Percentiles rank a stretch among this genome's conserved stretches.
Conservation (phyloP, 192 early-diverging fungal genomes). For the Coemansia sp. region DNA sequence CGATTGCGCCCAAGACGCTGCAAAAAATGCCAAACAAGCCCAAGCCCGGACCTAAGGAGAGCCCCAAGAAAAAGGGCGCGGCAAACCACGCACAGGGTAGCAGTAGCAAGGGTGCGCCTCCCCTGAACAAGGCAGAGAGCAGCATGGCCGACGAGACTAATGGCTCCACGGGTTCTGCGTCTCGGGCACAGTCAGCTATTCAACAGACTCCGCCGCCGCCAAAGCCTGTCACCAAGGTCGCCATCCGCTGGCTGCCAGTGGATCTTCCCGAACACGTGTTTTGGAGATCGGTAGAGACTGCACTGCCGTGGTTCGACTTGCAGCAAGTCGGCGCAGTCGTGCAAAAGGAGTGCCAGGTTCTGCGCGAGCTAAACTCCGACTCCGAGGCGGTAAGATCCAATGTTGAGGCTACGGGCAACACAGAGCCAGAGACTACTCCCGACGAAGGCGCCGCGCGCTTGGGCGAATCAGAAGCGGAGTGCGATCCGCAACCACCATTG, state of each 20-base stretch:
- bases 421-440: background rate
- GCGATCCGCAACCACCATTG: background rate
- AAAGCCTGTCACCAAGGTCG: constrained; percentile 28
- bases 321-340: constrained; percentile 7
- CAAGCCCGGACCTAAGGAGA: background rate
- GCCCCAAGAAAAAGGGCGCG: background rate
- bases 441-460: background rate
- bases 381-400: background rate
- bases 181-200: background rate
- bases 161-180: background rate
- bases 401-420: background rate
- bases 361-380: background rate
- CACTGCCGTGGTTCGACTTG: constrained; percentile 42
- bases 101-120: background rate
- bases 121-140: background rate
- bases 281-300: constrained; percentile 39
- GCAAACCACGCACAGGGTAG: background rate
- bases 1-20: background rate
- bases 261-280: constrained; percentile 50
- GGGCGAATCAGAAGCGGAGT: background rate
- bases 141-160: background rate
- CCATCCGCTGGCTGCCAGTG: constrained; percentile 43
- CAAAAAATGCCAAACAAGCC: background rate
- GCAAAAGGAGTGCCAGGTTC: constrained; percentile 8
- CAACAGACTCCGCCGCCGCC: background rate